phyloP scores from a whole-genome alignment of 768 basidiomycete genomes.

The Kwoniella botswanensis region DNA sequence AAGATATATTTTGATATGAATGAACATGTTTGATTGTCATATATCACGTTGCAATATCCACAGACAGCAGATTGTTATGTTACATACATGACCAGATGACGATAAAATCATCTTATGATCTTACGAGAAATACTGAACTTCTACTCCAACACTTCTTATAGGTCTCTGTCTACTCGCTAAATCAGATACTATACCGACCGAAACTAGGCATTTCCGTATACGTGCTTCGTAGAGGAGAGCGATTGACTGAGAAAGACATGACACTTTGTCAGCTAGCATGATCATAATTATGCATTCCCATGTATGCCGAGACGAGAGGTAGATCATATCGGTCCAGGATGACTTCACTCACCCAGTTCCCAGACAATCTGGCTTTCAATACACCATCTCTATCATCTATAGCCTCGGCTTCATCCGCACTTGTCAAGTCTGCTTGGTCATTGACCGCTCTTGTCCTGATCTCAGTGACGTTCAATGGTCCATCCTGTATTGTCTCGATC shows the following conservation, averaged over 20 bases:
- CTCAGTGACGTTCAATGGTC: slow-evolving; percentile 21
- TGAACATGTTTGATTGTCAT: neutral
- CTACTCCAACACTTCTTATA: slow-evolving; percentile 86
- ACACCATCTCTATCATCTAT: slow-evolving; percentile 66
- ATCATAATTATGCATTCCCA: neutral
- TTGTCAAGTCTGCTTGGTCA: neutral
- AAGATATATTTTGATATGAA: too few relatives aligned
- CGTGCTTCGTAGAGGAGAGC: slow-evolving; percentile 94
- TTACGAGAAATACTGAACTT: slow-evolving; percentile 79
- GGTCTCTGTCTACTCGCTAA: slow-evolving; percentile 82
- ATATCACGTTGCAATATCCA: neutral
- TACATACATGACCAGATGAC: too few relatives aligned
- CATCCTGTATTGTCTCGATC: slow-evolving; percentile 10
- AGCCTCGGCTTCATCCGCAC: neutral
- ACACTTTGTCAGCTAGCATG: slow-evolving; percentile 4
- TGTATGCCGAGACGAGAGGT: too few relatives aligned
- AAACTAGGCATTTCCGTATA: slow-evolving; percentile 83
- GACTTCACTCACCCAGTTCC: slow-evolving; percentile 72
- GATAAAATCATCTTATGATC: too few relatives aligned
- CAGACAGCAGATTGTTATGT: too few relatives aligned
- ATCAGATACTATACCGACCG: slow-evolving; percentile 89
- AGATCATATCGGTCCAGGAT: neutral
- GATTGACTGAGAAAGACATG: slow-evolving; percentile 65
- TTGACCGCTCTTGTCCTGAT: neutral
- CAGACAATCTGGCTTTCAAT: slow-evolving; percentile 85